Percentiles rank a stretch among this genome's conserved stretches.
phyloP scores from a whole-genome alignment of 768 basidiomycete genomes.

The Coprinopsis marcescibilis region DNA sequence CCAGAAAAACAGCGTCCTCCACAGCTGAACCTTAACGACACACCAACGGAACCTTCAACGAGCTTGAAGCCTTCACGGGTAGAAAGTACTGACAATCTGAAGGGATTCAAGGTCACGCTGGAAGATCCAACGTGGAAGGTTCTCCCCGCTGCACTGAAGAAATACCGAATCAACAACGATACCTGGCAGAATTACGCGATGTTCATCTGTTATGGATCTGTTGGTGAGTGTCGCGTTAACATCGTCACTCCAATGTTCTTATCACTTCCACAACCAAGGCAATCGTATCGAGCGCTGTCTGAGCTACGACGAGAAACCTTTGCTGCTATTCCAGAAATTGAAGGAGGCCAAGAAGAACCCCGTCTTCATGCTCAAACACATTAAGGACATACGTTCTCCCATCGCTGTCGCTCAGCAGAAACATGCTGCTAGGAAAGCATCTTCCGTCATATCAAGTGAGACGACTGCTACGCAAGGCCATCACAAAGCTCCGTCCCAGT shows the following conservation, averaged over 20 bases:
- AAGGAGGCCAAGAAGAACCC: constrained; percentile 98
- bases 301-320: constrained; percentile 95
- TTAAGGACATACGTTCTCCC: constrained; percentile 94
- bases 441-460: constrained; percentile 44
- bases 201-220: constrained; percentile 96
- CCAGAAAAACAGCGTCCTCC: constrained; percentile 30
- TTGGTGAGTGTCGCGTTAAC: constrained; percentile 49
- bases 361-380: constrained; percentile 97
- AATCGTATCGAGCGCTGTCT: constrained; percentile 88
- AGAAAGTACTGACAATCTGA: constrained; percentile 72
- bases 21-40: constrained; percentile 27
- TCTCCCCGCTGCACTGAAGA: constrained; percentile 93
- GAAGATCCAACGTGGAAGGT: constrained; percentile 99
- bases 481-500: constrained; percentile 32
- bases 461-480: constrained; percentile 41
- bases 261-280: constrained; percentile 33
- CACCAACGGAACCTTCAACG: constrained; percentile 25
- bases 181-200: constrained; percentile 99
- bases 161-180: constrained; percentile 97
- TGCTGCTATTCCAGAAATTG: constrained; percentile 93
- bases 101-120: constrained; percentile 95
- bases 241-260: constrained; percentile 1
- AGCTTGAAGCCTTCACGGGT: constrained; percentile 51
- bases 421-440: constrained; percentile 82
- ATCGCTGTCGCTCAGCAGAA: constrained; percentile 97